Conservation (phyloP, 306 rosid species). For the Castanea crenata region DNA sequence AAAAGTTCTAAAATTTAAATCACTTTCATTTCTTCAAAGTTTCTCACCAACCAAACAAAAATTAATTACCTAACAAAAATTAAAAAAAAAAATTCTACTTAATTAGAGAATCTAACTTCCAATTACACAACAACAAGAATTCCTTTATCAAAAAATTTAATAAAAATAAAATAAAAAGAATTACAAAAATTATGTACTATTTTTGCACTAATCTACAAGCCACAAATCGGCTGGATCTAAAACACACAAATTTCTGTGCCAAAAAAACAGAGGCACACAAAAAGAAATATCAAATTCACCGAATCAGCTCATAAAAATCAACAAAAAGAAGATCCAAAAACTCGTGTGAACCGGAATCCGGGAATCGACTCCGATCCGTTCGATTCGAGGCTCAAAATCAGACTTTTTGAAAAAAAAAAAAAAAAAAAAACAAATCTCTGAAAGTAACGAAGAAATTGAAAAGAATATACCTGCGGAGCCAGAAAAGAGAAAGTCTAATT, state of each 20-base stretch:
- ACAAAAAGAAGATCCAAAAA: not conserved
- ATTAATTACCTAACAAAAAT: too few species aligned
- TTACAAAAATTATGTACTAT: too few species aligned
- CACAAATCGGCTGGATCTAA: not conserved
- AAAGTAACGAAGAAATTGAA: not conserved
- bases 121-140: too few species aligned
- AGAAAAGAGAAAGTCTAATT: not conserved
- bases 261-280: not conserved
- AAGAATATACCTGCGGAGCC: conserved; percentile 8
- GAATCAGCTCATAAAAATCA: not conserved
- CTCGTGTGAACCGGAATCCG: not conserved
- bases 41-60: too few species aligned
- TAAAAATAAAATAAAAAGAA: too few species aligned
- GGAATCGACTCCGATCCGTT: conserved; percentile 27
- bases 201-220: too few species aligned
- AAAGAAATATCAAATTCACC: not conserved
- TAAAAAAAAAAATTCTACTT: too few species aligned
- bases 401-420: not conserved
- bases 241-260: not conserved
- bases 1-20: too few species aligned
- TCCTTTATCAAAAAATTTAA: too few species aligned
- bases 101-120: too few species aligned
- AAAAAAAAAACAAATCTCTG: not conserved
- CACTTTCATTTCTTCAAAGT: too few species aligned
- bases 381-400: conserved; percentile 1